Base-by-base conservation (phyloP, 352 stramenopile species). In the Blastocystis sp. region DNA sequence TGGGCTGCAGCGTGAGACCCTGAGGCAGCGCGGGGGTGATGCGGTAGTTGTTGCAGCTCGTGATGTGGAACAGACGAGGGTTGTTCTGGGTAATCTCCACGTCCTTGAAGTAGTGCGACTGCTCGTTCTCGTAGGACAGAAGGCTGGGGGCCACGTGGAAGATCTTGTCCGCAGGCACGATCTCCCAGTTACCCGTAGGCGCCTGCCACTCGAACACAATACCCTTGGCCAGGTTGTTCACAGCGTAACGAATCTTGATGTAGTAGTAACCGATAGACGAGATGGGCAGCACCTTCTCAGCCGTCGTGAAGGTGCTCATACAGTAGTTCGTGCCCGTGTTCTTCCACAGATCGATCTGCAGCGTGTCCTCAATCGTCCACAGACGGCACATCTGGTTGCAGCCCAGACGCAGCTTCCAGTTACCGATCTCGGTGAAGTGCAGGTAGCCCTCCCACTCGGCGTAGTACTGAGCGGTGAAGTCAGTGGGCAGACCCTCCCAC, bases 401-500 rank as follows among this genome's bases (percentile, higher is more conserved):
- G 14, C 43, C 40, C 59, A 67, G 7, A 84, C 59, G 59, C n/a
- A 84, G 19, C n/a, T 78, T 71, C 74, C 74, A 84, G 34, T 34
- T 84, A 84, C 74, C 74, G 43, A 71, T 84, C 28, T 67, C 74
- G 43, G 2, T 21, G 43, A 84, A 71, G 38, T 84, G 17, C 40
- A 84, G 62, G 34, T 84, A 84, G 0, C 74, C 74, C 17, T 84
- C 62, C 59, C 59, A 84, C 48, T 84, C 74, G 64, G 74, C 62
- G 64, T 43, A 84, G 74, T 65, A 84, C n/a, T 84, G 53, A 48
- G 43, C 40, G 40, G 28, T n/a, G 34, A 84, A 84, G 19, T 84
- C 34, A 28, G 62, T 71, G 17, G 74, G 74, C 62, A 84, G 48
- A 38, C 74, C 74, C 14, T 28, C 28, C 74, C 74, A 84, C 59